phyloP scores from a whole-genome alignment of 495 filamentous ascomycete genomes.

The Paragyromitra xinjiangensis region DNA sequence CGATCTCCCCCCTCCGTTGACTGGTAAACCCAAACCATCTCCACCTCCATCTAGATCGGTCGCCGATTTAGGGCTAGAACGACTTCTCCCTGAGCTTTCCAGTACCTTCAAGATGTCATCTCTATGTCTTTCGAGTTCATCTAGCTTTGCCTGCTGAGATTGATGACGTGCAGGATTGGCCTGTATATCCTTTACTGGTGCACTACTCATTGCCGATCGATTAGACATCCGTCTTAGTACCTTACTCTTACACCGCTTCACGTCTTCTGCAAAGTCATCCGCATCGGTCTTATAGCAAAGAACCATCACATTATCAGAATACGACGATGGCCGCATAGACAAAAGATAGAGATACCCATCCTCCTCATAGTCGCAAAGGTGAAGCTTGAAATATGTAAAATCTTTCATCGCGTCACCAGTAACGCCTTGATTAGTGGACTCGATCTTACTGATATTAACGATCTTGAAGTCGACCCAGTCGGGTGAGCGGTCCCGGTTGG shows the following conservation, averaged over 20 bases:
- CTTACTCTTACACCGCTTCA: constrained; percentile 35
- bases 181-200: constrained; percentile 45
- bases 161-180: constrained; percentile 34
- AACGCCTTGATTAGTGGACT: constrained; percentile 31
- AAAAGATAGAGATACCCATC: constrained; percentile 53
- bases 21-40: not conserved
- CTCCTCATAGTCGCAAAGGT: constrained; percentile 40
- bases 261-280: constrained; percentile 39
- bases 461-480: constrained; percentile 54
- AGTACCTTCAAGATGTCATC: constrained; percentile 44
- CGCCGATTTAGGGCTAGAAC: constrained; percentile 1
- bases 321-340: constrained; percentile 51
- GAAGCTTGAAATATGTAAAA: constrained; percentile 47
- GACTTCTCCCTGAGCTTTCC: constrained; percentile 13
- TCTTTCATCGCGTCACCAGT: constrained; percentile 32
- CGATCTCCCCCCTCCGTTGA: not conserved
- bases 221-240: constrained; percentile 17
- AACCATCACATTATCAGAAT: constrained; percentile 45
- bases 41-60: constrained; percentile 5
- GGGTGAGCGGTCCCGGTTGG: constrained; percentile 39
- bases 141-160: constrained; percentile 40
- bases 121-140: constrained; percentile 47
- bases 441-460: constrained; percentile 43
- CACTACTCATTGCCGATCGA: constrained; percentile 18
- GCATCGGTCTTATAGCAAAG: constrained; percentile 42